phyloP scores from a whole-genome alignment of 805 yeast species.

The Pichia deserticola region DNA sequence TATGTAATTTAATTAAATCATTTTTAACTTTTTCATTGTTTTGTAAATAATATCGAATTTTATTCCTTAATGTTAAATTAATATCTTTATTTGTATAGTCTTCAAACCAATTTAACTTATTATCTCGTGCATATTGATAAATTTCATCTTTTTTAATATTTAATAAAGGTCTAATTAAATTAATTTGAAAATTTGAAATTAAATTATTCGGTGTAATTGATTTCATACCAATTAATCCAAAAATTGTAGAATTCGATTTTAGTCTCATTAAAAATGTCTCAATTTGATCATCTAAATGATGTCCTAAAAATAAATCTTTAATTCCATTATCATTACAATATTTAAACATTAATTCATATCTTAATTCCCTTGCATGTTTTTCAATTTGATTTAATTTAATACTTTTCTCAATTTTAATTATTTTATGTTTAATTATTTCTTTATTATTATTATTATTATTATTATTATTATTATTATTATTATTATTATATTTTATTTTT shows the following conservation, averaged over 20 bases:
- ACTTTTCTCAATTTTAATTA: constrained; percentile 14
- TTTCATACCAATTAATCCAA: constrained; percentile 55
- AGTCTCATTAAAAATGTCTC: constrained; percentile 62
- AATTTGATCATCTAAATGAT: constrained; percentile 62
- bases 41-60: constrained; percentile 31
- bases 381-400: constrained; percentile 31
- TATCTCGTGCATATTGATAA: constrained; percentile 35
- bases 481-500: neutral
- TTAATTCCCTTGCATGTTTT: constrained; percentile 46
- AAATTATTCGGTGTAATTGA: neutral
- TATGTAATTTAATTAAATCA: constrained; percentile 8
- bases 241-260: constrained; percentile 34
- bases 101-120: constrained; percentile 55
- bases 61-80: constrained; percentile 50
- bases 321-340: constrained; percentile 33
- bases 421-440: constrained; percentile 23
- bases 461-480: no score
- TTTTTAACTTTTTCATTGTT: constrained; percentile 4
- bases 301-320: constrained; percentile 49
- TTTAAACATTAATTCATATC: constrained; percentile 39
- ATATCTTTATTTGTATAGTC: constrained; percentile 56
- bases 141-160: constrained; percentile 37
- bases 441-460: no score
- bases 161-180: constrained; percentile 47
- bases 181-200: neutral